Base-by-base conservation (phyloP, 1,284 basidiomycete genomes). In the Chiua sp. region DNA sequence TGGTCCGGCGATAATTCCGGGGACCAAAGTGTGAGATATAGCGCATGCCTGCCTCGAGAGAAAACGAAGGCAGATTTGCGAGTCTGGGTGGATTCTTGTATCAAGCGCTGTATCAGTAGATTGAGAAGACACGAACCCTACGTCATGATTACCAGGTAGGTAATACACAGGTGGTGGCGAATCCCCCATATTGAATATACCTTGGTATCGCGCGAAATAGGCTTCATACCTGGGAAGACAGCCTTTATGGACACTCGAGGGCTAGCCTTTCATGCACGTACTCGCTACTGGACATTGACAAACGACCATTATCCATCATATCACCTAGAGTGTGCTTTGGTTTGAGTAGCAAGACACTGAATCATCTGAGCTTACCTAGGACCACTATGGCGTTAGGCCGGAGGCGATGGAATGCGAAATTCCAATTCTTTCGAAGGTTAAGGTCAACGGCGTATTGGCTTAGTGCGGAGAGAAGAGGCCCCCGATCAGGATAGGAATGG, bases 131-230 rank as follows among this genome's bases (percentile, higher is more conserved):
- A 59, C 81, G 60, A 63, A 91, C 84, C 89, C 91, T 49, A 96
- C 81, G 67, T 96, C 94, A 71, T 93, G 90, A 68, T 96, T 96
- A 15, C 94, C 94, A 2, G 92, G 90, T n/a, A 95, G 76, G 69
- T 87, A 90, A 74, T 88, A 85, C 32, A 83, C 80, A 0, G 82
- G 78, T 0, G 80, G 75, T 26, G 76, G 71, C 13, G 72, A 64
- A 18, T 65, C 62, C 12, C 76, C 68, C 39, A 83, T 66, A 15
- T 78, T 72, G 74, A 93, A 93, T 60, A 90, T 86, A 8, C 77
- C 78, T 59, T 80, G 82, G 75, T 91, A 94, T 55, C 86, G 83
- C 22, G 73, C 64, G 50, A 80, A 80, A 65, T 91, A 91, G 26
- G 75, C 69, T 51, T 82, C 76, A 68, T 91, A 93, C 69, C 90